Evolutionary conservation across 2,329 filamentous ascomycete genomes (phyloP), one percentile per base, ranked within the genome.

Genomic region (Anthostomella pinea): DNA sequence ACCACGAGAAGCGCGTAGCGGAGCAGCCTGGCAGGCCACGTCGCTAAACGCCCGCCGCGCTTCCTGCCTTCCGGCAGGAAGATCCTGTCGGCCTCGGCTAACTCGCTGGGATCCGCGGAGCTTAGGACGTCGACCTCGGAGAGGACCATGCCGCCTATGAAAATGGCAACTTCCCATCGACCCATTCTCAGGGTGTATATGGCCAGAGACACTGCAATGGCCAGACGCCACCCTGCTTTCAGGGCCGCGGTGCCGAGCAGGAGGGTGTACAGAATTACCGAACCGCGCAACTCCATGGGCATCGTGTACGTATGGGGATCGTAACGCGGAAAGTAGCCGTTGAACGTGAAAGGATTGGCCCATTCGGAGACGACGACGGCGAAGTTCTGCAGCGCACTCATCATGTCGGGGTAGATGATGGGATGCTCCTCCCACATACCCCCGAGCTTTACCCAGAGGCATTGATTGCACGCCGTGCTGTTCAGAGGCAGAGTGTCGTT

Each of bases 241-340:
- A 67, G 40, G 0, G 56, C 57, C 3, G 63, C 60, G 1, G 64
- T 67, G 0, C 56, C 64, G 0, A 67, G 52, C 3, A 67, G 53
- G 45, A 66, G 65, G 9, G 66, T 41, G 52, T 67, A 67, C n/a
- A 67, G 37, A 19, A 65, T 42, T 57, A 67, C 65, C 2, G 63
- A 66, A 2, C 64, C 64, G 3, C 64, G 60, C 4, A 67, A 51
- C 30, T 67, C 64, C 57, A 66, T 65, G 2, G 64, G 64, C 14
- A 67, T 66, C 4, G 64, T 67, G 29, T 62, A 67, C 0, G 62
- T 65, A 33, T 67, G 64, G 6, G 64, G 64, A 35, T 67, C 64
- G 38, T 66, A 66, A 5, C 64, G 62, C 8, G 62, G 51, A 30
- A 66, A 60, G 26, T 64, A 63, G 19, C 63, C 59, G 5, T 57